Conservation (phyloP, 257 asterid species). For the Solanum dulcamara region DNA sequence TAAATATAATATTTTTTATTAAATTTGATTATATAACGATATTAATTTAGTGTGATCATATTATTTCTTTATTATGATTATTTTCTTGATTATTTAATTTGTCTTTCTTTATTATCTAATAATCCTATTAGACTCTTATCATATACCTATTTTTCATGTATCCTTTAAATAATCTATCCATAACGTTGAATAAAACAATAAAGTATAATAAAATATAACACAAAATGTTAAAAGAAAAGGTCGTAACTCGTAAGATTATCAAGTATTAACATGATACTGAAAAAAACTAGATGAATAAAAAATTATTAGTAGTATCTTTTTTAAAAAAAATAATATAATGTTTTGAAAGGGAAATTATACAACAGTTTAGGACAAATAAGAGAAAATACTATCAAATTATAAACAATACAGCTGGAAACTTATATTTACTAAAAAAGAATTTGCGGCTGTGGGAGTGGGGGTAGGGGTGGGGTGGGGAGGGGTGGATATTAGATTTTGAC, state of each 20-base stretch:
- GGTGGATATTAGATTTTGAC: neutral
- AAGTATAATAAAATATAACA: neutral
- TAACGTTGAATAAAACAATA: neutral
- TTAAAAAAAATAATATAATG: no score
- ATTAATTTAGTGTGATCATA: no score
- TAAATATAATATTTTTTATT: no score
- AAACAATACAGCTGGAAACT: neutral
- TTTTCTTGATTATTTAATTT: no score
- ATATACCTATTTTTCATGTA: no score
- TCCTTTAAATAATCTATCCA: accelerated
- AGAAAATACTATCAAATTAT: neutral
- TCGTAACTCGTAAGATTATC: neutral
- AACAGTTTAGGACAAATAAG: neutral
- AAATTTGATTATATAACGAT: no score
- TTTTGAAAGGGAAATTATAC: neutral
- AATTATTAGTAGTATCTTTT: no score
- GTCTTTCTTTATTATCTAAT: no score
- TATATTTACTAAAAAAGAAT: neutral
- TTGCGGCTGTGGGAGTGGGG: no score
- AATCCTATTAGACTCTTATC: no score
- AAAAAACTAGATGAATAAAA: neutral
- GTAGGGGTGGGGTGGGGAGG: no score
- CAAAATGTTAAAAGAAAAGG: neutral
- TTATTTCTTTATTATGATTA: no score
- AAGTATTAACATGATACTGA: neutral